These are phyloP conservation scores for Rosa rugosa DNA, from an alignment of 306 rosid species.

Conservation along the genomic window DNA sequence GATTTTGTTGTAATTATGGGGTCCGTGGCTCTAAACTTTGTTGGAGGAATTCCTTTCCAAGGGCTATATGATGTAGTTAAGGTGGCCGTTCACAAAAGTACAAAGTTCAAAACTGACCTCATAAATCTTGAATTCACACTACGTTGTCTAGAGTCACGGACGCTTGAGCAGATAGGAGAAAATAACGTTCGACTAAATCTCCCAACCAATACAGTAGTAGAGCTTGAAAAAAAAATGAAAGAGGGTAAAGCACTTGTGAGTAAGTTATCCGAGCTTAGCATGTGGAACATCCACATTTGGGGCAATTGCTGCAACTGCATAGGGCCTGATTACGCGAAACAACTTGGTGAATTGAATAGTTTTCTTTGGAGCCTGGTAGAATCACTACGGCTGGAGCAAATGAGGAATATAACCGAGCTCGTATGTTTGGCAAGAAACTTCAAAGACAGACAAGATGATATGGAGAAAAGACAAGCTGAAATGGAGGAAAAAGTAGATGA, in stretches of 20 bases:
- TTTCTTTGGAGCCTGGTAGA: not conserved
- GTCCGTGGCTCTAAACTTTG: not conserved
- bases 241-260: not conserved
- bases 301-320: not conserved
- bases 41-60: slow-evolving; percentile 8
- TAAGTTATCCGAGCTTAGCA: not conserved
- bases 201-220: not conserved
- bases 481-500: not conserved
- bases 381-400: not conserved
- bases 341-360: not conserved
- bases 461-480: not conserved
- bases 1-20: not conserved
- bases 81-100: not conserved
- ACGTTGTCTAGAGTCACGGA: not conserved
- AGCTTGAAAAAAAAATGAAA: not conserved
- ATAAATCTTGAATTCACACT: slow-evolving; percentile 3
- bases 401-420: not conserved
- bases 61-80: not conserved
- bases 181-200: not conserved
- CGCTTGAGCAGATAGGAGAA: not conserved
- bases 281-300: not conserved
- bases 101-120: not conserved
- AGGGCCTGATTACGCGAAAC: not conserved
- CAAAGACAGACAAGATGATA: not conserved
- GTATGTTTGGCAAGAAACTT: not conserved